phyloP scores from a whole-genome alignment of 306 rosid genomes.

The Abrus pulchellus region DNA sequence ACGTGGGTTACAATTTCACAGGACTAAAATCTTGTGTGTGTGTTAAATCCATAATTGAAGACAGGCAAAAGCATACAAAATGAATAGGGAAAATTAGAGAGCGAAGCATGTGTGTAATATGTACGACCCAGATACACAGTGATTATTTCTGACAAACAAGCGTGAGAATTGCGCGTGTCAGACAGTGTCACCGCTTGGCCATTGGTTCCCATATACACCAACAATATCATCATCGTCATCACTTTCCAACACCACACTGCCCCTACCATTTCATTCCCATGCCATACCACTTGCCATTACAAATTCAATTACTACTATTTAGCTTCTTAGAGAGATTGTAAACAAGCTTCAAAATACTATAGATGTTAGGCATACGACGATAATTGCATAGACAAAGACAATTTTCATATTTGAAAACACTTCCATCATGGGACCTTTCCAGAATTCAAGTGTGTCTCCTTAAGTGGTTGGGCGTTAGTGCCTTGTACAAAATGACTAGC shows the following conservation, averaged over 20 bases:
- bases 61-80: background rate
- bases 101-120: background rate
- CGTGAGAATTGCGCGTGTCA: slow-evolving; percentile 41
- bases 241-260: slow-evolving; percentile 15
- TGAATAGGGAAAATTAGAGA: background rate
- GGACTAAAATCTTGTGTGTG: background rate
- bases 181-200: slow-evolving; percentile 18
- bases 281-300: background rate
- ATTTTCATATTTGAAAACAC: background rate
- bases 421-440: slow-evolving; percentile 18
- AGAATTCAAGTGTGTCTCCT: slow-evolving; percentile 21
- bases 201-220: slow-evolving; percentile 16
- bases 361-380: too few relatives aligned
- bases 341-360: background rate
- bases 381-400: background rate
- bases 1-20: too few relatives aligned
- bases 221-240: background rate
- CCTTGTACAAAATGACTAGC: background rate
- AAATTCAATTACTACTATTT: background rate
- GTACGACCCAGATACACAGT: background rate
- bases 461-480: slow-evolving; percentile 22
- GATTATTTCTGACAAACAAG: slow-evolving; percentile 41
- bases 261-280: slow-evolving; percentile 38
- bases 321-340: background rate
- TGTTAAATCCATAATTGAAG: background rate